These are phyloP conservation scores for Eucommia ulmoides DNA, from an alignment of 257 asterid genomes.

Conservation along the genomic window DNA sequence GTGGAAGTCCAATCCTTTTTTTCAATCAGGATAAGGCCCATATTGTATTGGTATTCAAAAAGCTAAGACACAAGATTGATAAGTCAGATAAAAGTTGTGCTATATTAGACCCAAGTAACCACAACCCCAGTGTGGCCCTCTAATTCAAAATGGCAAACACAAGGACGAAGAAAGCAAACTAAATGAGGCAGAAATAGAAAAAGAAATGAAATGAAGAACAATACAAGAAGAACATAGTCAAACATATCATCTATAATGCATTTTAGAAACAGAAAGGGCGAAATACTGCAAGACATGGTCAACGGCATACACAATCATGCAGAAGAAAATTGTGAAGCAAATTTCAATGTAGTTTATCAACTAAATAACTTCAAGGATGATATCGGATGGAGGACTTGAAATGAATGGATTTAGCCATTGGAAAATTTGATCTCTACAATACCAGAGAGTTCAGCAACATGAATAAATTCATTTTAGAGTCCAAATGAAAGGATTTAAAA, in stretches of 20 bases:
- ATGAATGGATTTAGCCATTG: not conserved
- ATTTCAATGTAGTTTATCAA: not conserved
- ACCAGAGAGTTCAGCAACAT: too few relatives aligned
- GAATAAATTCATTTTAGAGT: too few relatives aligned
- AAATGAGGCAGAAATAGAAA: not conserved
- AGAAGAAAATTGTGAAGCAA: not conserved
- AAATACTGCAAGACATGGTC: not conserved
- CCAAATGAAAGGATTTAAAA: too few relatives aligned
- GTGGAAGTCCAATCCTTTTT: slow-evolving; percentile 80
- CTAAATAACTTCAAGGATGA: not conserved
- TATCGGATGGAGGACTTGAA: not conserved
- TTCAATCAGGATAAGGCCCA: slow-evolving; percentile 92
- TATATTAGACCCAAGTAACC: too few relatives aligned
- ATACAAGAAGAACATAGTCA: not conserved
- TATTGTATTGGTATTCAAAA: slow-evolving; percentile 83
- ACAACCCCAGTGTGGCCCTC: too few relatives aligned
- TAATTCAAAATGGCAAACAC: too few relatives aligned
- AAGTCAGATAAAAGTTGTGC: slow-evolving; percentile 2
- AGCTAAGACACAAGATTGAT: slow-evolving; percentile 39
- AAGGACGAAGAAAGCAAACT: too few relatives aligned
- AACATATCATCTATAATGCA: not conserved
- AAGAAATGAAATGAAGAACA: slow-evolving; percentile 2
- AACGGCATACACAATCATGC: not conserved
- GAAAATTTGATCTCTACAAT: not conserved
- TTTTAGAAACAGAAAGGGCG: too few relatives aligned